Evolutionary conservation across 2,329 filamentous ascomycete species (phyloP), one percentile per base, ranked within the genome.

Genomic region (Penicillium sp.): DNA sequence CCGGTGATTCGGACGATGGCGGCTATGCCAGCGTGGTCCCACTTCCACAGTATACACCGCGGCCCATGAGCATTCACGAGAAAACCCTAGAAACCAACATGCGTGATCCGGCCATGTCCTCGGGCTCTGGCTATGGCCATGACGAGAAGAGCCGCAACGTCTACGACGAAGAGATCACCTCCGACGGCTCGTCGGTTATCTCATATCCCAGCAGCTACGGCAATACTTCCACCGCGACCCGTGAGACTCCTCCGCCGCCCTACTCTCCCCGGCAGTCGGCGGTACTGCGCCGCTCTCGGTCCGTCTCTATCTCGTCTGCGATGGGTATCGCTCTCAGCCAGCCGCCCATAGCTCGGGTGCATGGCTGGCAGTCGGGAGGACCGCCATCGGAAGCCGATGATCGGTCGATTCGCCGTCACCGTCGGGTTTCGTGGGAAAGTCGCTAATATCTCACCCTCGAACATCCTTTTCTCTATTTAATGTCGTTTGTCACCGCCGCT

Each of bases 121-220:
- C 63, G 1, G 47, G 57, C 12, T 46, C 49, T 29, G 42, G 37
- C n/a, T 49, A 46, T 13, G 57, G 45, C 13, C 44, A 50, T 18
- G 68, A 70, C 23, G 67, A 71, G 49, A 72, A 72, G 39, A 56
- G 57, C 18, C 57, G 52, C 35, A 55, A 63, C 27, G 47, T 60
- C 13, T 64, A 64, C 50, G 58, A 66, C 32, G 64, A 68, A 20
- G 67, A 69, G 35, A 55, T 62, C 28, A 62, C 66, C 0, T 69
- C 68, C 3, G 71, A 73, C 52, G 64, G 59, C 33, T 72, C 71
- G 18, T 74, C 71, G 3, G 64, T 67, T 9, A 60, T 72, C 43
- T 74, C 71, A 8, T 69, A 71, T 45, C 69, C 70, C 2, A 73
- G 71, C 54, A 73, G 69, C 44, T 72, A 71, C 54, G 71, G 71